These are phyloP conservation scores for Aspergillus uvarum DNA, from an alignment of 2,329 filamentous ascomycete genomes.

Conservation along the genomic window DNA sequence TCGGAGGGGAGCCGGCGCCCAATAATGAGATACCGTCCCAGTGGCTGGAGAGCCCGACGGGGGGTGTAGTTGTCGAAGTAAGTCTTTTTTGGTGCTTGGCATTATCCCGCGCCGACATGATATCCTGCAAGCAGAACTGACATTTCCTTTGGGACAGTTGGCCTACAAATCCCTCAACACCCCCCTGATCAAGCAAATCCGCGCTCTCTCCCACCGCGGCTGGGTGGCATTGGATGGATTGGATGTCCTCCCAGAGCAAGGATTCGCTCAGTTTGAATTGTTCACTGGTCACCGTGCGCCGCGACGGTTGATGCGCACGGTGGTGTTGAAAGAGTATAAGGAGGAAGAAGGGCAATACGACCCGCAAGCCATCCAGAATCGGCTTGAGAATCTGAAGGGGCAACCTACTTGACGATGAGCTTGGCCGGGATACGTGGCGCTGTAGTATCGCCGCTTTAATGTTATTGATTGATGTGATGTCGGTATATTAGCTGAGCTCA, in stretches of 20 bases:
- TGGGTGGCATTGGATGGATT: conserved; percentile 44
- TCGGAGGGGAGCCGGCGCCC: conserved; percentile 36
- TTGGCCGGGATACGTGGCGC: no score
- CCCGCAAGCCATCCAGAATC: conserved; percentile 28
- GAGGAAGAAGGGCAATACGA: conserved; percentile 36
- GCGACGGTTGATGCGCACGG: conserved; percentile 37
- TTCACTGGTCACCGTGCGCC: conserved; percentile 42
- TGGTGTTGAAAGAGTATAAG: conserved; percentile 37
- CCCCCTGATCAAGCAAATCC: conserved; percentile 38
- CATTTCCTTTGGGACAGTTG: conserved; percentile 11
- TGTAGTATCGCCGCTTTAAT: no score
- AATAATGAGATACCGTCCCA: conserved; percentile 37
- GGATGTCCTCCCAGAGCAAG: conserved; percentile 42
- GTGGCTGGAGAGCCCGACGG: conserved; percentile 42
- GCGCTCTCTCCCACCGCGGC: conserved; percentile 36
- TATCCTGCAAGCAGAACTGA: not conserved
- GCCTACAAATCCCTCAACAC: conserved; percentile 44
- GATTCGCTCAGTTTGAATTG: conserved; percentile 42
- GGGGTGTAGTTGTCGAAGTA: conserved; percentile 44
- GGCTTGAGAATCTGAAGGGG: conserved; percentile 34
- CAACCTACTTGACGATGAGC: conserved; percentile 28
- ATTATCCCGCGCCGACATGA: no score
- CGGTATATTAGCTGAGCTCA: no score
- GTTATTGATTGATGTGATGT: no score
- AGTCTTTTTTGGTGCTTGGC: conserved; percentile 10